Percentiles rank a stretch among this genome's conserved stretches.
Conservation (phyloP, 1,139 yeast genomes). For the Hyphopichia khmerensis region DNA sequence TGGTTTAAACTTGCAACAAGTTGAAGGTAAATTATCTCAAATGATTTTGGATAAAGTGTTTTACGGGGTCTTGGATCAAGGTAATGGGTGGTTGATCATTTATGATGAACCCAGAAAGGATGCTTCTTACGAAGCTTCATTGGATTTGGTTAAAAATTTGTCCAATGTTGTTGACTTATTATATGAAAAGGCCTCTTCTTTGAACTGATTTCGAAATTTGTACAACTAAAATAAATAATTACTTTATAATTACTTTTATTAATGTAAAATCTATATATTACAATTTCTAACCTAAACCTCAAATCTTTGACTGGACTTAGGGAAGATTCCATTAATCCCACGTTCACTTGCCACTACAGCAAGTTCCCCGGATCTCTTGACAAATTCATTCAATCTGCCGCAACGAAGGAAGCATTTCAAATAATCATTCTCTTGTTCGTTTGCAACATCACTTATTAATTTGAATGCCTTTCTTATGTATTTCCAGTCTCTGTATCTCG, state of each 20-base stretch:
- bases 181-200: slow-evolving; percentile 87
- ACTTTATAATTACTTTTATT: not conserved
- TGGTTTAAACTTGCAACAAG: slow-evolving; percentile 84
- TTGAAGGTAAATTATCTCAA: slow-evolving; percentile 92
- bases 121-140: slow-evolving; percentile 83
- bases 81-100: slow-evolving; percentile 94
- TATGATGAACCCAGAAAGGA: slow-evolving; percentile 89
- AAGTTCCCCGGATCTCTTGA: slow-evolving; percentile 57
- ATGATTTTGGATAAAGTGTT: slow-evolving; percentile 95
- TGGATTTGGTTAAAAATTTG: slow-evolving; percentile 84
- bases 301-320: slow-evolving; percentile 6
- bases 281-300: not conserved
- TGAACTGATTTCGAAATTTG: slow-evolving; percentile 38
- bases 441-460: slow-evolving; percentile 52
- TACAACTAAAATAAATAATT: not conserved
- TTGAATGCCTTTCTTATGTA: slow-evolving; percentile 55
- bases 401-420: slow-evolving; percentile 55
- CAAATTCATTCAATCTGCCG: slow-evolving; percentile 63
- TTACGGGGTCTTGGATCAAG: slow-evolving; percentile 95
- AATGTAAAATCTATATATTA: not conserved
- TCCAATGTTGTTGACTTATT: slow-evolving; percentile 86
- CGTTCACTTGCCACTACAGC: slow-evolving; percentile 48
- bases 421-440: slow-evolving; percentile 40
- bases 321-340: slow-evolving; percentile 37
- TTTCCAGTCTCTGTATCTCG: slow-evolving; percentile 37